Base-by-base conservation (phyloP, 2,329 filamentous ascomycete species). In the Lanzia echinophila region DNA sequence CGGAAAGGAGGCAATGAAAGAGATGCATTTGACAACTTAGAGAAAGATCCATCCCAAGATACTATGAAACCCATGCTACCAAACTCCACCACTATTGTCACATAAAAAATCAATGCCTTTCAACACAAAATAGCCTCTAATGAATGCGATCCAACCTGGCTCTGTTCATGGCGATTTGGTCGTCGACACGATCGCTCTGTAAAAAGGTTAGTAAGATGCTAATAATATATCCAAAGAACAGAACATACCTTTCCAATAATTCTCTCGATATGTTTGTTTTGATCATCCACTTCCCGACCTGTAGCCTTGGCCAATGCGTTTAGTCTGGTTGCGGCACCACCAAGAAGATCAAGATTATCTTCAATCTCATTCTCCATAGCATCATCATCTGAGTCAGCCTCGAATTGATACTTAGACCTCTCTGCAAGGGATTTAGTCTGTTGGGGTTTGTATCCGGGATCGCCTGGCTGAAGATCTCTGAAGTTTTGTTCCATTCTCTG, bases 171-270 rank as follows among this genome's bases (percentile, higher is more conserved):
- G 83, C 82, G 64, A 92, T 88, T 66, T 87, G 81, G 61, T 92
- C 87, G 69, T 90, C 87, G 62, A 95, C 88, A 63, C 77, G 79
- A 68, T 95, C 90, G 72, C 85, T 92, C 88, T 89, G 69, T 12
- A 51, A 50, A 11, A 43, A 41, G 32, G 56, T 73, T 67, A 75
- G 69, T 41, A 43, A 32, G 15, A 44, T 10, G 12, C 13, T 11
- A 44, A 19, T 20, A 24, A 58, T 28, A 15, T 36, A 60, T 44
- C 43, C 17, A 19, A 34, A n/a, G 3, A 33, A 6, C 20, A 43
- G 53, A 56, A 63, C 75, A 67, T 72, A 87, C 87, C 86, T 95
- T 95, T 61, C 75, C 75, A 60, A 81, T 87, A 66, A 96, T 89
- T 56, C 84, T 79, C 58, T 87, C 84, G 65, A 96, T 86, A 65